Base-by-base conservation (phyloP, 495 filamentous ascomycete genomes). In the Rhypophila decipiens region DNA sequence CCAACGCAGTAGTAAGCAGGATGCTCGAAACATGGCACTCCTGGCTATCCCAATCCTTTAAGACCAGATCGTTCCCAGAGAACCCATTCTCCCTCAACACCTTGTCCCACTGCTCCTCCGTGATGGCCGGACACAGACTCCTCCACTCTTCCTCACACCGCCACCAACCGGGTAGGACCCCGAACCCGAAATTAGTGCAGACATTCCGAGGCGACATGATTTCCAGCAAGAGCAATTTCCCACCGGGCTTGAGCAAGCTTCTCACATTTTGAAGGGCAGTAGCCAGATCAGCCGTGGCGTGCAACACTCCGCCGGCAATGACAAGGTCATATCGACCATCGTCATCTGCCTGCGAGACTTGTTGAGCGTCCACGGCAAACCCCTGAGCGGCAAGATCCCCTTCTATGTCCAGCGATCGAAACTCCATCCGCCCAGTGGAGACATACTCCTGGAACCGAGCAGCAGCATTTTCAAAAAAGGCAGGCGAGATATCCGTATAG, bases 401-500 rank as follows among this genome's bases (percentile, higher is more conserved):
- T 38, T 54, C 29, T 9, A 70, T 31, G 38, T 72, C 62, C 20
- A 74, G 51, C 0, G 45, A 57, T 24, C 55, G 53, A 52, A 66
- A 70, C n/a, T n/a, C n/a, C n/a, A n/a, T n/a, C n/a, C n/a, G n/a
- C n/a, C n/a, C n/a, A n/a, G n/a, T n/a, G n/a, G n/a, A n/a, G 2
- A 33, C 52, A 49, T 70, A 54, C 27, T 31, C 27, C 5, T 46
- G 24, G n/a, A 61, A 35, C 18, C 23, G 9, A 4, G 4, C 53
- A 11, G 50, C 47, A 0, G 64, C 64, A 21, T 62, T 65, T 38
- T 73, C 69, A 24, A 80, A 78, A 49, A 78, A 79, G 0, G 64
- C 64, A 2, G 69, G 50, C 0, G 75, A 78, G 2, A 80, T 67
- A 41, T 82, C 78, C 1, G 77, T 79, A 46, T 76, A 80, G 1